Conservation (phyloP, 371 early-diverging fungal species). For the Mucor saturninus region DNA sequence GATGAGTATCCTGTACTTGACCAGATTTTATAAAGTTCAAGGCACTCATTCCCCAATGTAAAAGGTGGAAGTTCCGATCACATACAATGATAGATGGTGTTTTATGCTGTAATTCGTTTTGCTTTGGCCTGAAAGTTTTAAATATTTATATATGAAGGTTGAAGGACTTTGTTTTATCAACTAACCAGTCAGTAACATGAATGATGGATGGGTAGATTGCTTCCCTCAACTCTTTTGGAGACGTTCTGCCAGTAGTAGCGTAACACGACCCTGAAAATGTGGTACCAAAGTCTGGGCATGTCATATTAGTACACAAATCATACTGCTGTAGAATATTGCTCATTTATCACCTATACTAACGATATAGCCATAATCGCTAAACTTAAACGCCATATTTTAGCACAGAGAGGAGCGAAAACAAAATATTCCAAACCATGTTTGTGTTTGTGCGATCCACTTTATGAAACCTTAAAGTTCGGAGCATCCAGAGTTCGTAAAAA, state of each 20-base stretch:
- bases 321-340: background rate
- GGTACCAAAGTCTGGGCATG: slow-evolving; percentile 16
- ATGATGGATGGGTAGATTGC: background rate
- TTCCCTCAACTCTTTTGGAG: background rate
- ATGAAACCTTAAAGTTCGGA: no score
- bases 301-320: background rate
- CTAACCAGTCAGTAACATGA: background rate
- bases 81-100: slow-evolving; percentile 13
- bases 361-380: background rate
- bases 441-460: background rate
- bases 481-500: no score
- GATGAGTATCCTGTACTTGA: background rate
- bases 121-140: background rate
- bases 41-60: slow-evolving; percentile 13
- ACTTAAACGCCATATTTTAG: slow-evolving; percentile 6
- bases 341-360: slow-evolving; percentile 10
- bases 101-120: background rate
- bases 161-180: background rate
- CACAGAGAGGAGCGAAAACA: background rate
- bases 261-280: slow-evolving; percentile 22
- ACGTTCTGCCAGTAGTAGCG: background rate
- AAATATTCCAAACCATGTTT: background rate
- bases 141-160: background rate
- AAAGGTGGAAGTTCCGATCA: slow-evolving; percentile 3
- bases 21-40: background rate